A percentile compares a stretch with the other conserved stretches of the same genome.
phyloP scores from a whole-genome alignment of 140 eudicot species.

The Bidens hawaiensis region DNA sequence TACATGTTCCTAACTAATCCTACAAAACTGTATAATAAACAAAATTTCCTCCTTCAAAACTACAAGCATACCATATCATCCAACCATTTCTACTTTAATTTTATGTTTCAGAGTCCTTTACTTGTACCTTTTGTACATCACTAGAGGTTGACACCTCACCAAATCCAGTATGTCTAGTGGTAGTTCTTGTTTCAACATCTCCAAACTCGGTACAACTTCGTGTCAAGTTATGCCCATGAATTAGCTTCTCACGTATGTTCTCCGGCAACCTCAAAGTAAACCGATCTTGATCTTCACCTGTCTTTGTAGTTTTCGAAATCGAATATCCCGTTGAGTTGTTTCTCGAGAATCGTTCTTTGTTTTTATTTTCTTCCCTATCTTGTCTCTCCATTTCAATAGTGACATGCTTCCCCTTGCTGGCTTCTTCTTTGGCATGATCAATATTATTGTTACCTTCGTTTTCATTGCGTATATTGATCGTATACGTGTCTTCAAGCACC shows the following conservation, averaged over 20 bases:
- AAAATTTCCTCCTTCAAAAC: conserved; percentile 17
- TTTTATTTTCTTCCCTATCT: conserved; percentile 19
- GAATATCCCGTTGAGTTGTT: conserved; percentile 93
- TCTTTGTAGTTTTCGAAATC: conserved; percentile 22
- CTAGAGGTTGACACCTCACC: conserved; percentile 41
- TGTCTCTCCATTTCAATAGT: conserved; percentile 16
- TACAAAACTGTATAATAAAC: conserved; percentile 13
- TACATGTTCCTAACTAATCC: conserved; percentile 23
- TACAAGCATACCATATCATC: conserved; percentile 9
- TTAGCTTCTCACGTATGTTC: conserved; percentile 44
- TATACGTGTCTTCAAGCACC: conserved; percentile 32
- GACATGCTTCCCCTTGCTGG: conserved; percentile 20
- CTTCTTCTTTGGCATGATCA: conserved; percentile 16
- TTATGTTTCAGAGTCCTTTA: neutral
- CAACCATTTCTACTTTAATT: no score
- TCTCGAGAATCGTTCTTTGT: conserved; percentile 43
- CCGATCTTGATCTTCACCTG: conserved; percentile 39
- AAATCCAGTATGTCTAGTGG: conserved; percentile 37
- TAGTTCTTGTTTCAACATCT: conserved; percentile 33
- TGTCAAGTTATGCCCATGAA: conserved; percentile 46
- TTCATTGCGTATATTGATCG: conserved; percentile 46
- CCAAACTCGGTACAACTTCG: conserved; percentile 73
- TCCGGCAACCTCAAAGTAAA: conserved; percentile 68
- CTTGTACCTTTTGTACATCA: conserved; percentile 12
- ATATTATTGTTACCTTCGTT: conserved; percentile 17